phyloP scores from a whole-genome alignment of 2,329 filamentous ascomycete species.

The Teratosphaeria pseudoeucalypti region DNA sequence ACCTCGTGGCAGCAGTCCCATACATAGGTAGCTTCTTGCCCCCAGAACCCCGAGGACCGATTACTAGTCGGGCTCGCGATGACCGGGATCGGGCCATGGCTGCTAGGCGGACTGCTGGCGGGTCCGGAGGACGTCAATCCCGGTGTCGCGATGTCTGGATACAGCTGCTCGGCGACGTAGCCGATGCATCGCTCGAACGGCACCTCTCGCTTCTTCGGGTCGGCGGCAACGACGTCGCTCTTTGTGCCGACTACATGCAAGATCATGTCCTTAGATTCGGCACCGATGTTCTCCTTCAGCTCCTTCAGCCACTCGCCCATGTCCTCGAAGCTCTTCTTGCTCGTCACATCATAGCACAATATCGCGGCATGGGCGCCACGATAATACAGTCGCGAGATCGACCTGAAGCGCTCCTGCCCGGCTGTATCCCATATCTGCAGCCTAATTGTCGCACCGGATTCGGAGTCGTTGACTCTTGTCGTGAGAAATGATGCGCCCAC shows the following conservation, averaged over 20 bases:
- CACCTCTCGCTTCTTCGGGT: conserved; percentile 69
- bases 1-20: conserved; percentile 99
- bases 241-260: conserved; percentile 94
- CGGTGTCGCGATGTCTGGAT: conserved; percentile 43
- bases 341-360: conserved; percentile 88
- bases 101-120: conserved; percentile 8
- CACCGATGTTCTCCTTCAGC: conserved; percentile 29
- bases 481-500: conserved; percentile 49
- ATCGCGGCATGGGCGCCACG: conserved; percentile 89
- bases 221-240: conserved; percentile 76
- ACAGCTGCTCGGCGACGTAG: conserved; percentile 86
- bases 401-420: conserved; percentile 89
- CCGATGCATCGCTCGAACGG: conserved; percentile 93
- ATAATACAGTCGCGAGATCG: conserved; percentile 92
- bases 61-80: conserved; percentile 38
- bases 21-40: conserved; percentile 54
- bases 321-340: conserved; percentile 73
- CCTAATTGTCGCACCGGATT: conserved; percentile 78
- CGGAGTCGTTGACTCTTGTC: conserved; percentile 60
- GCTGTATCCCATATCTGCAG: conserved; percentile 96
- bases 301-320: conserved; percentile 89
- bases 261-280: conserved; percentile 52
- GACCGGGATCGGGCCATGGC: conserved; percentile 27
- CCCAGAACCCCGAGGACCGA: conserved; percentile 69
- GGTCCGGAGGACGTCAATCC: conserved; percentile 5